Evolutionary conservation across 768 basidiomycete genomes (phyloP), one percentile per base, ranked within the genome.

Genomic region (Amanita polypyramis): DNA sequence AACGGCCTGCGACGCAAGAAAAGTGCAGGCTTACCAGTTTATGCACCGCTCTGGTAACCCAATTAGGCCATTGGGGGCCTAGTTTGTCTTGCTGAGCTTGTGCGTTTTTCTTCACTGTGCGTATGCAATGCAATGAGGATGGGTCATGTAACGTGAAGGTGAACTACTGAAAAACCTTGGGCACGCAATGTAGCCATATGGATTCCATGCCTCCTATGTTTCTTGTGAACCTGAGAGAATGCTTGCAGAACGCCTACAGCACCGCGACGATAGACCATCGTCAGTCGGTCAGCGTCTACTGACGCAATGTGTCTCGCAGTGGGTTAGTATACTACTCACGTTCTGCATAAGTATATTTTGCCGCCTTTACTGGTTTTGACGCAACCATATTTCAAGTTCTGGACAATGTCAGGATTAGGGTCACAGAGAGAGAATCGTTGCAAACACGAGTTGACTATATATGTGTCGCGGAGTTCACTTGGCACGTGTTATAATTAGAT

Each of bases 51-150:
- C 67, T 69, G 23, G 63, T 57, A 20, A 76, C 70, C 71, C 72
- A 75, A 23, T 58, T 67, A 11, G 66, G 59, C 76, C 75, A 76
- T 30, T 70, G 64, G 5, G 72, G 71, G 3, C 75, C 74, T 8
- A 76, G 62, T 40, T 63, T 69, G 40, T 74, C 73, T 47, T 69
- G 64, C 37, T 63, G 65, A 23, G 60, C 62, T 38, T 66, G 54
- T 9, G 74, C 75, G 43, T 60, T 70, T 55, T 68, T 75, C 51
- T 66, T 70, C 17, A 76, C 75, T 75, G 40, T 35, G 41, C 15
- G 12, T 20, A 19, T 25, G 34, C 30, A 12, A 19, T 25, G 34
- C 30, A 12, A 19, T 21, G 37, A 37, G 19, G 32, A 29, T 19
- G 30, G 35, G 29, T 9, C 19, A 10, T 20, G 27, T 11, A n/a